Evolutionary conservation across 768 basidiomycete species (phyloP), one percentile per base, ranked within the genome.

Genomic region (Candolleomyces aberdarensis): DNA sequence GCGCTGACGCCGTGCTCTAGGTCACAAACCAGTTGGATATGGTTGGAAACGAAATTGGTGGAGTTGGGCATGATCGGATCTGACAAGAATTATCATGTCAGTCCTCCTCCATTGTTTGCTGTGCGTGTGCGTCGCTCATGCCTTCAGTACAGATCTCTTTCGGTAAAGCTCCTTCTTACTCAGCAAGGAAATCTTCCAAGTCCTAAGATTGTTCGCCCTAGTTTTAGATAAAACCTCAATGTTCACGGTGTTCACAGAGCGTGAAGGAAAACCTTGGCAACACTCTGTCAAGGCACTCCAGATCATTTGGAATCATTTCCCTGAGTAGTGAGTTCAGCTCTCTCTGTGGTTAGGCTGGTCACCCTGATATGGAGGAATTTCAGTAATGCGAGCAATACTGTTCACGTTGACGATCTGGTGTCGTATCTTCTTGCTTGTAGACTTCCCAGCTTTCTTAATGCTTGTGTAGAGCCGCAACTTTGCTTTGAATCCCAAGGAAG

Each of bases 21-120:
- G 89, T 88, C 86, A 0, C 90, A 92, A 69, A 94, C 93, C 3
- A 87, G 85, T 63, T 94, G 93, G 93, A 79, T 91, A 54, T 94
- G 92, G 92, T 78, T 94, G 17, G 92, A 94, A 75, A 85, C 86
- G 15, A 96, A 94, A 71, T 78, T 96, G 8, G 86, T 91, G 13
- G 94, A 95, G 71, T 79, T 95, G 9, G 91, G 85, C 17, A 92
- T 95, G 86, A 73, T 94, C 17, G 93, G 92, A 14, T 82, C 84
- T 0, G 76, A 80, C 55, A 77, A 80, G 65, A 84, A 81, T 66
- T 94, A 94, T 69, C 84, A 91, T 76, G 91, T 89, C 2, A 41
- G 50, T 51, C 49, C 44, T 58, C 17, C 13, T 19, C 19, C 41
- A 14, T 48, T 41, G 26, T 39, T 47, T 17, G 50, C 11, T 29